These are phyloP conservation scores for Neonectria neomacrospora DNA, from an alignment of 2,329 filamentous ascomycete species.

Conservation along the genomic window DNA sequence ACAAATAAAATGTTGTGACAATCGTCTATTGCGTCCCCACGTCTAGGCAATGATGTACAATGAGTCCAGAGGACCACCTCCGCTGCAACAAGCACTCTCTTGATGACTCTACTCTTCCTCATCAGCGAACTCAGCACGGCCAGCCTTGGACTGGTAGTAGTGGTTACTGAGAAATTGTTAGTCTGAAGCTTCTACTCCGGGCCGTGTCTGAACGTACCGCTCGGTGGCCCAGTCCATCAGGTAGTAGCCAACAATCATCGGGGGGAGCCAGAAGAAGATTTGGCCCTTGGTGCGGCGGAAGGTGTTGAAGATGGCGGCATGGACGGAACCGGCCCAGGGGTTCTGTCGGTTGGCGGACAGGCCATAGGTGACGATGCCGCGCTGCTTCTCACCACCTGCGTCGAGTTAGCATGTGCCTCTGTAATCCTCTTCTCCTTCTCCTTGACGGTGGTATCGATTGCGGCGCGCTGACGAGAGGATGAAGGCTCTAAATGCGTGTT, in stretches of 20 bases:
- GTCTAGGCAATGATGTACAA: constrained; percentile 58
- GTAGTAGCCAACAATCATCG: constrained; percentile 82
- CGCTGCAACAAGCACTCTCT: constrained; percentile 44
- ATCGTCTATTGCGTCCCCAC: constrained; percentile 52
- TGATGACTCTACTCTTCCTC: constrained; percentile 56
- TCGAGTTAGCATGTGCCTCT: constrained; percentile 38
- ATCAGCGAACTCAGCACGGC: constrained; percentile 66
- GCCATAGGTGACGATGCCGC: constrained; percentile 76
- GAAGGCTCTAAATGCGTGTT: constrained; percentile 10
- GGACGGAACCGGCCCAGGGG: constrained; percentile 79
- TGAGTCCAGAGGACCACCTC: constrained; percentile 45
- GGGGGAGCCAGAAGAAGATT: constrained; percentile 88
- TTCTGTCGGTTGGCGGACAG: constrained; percentile 90
- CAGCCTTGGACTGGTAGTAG: constrained; percentile 83
- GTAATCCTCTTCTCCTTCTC: not conserved
- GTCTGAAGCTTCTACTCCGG: not conserved
- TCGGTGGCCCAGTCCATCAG: constrained; percentile 91
- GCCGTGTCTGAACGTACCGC: constrained; percentile 68
- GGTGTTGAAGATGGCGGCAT: constrained; percentile 94
- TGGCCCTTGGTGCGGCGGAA: constrained; percentile 88
- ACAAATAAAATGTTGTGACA: constrained; percentile 43
- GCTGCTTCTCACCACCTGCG: constrained; percentile 68
- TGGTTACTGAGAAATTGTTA: constrained; percentile 69
- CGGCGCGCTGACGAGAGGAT: not conserved
- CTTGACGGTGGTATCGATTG: constrained; percentile 8